phyloP scores from a whole-genome alignment of 345 rosid genomes.

The Salix arbutifolia region DNA sequence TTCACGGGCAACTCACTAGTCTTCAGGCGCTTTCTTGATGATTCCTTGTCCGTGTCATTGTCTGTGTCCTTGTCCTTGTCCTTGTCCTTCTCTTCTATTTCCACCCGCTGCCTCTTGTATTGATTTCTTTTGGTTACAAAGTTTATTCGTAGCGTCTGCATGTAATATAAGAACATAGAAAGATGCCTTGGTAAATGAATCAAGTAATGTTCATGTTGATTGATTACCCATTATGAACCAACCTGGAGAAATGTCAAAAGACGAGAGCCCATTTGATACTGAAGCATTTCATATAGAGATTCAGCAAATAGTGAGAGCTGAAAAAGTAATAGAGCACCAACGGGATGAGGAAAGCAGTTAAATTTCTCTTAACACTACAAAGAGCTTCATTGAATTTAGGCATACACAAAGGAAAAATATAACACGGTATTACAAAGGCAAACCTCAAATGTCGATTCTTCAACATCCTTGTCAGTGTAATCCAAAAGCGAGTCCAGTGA shows the following conservation, averaged over 20 bases:
- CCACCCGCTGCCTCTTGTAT: conserved; percentile 69
- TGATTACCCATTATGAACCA: conserved; percentile 18
- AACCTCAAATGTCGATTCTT: conserved; percentile 96
- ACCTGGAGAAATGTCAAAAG: conserved; percentile 80
- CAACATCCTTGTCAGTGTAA: conserved; percentile 81
- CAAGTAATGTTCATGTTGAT: neutral
- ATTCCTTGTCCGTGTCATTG: conserved; percentile 36
- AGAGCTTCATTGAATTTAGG: neutral
- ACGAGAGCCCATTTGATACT: conserved; percentile 88
- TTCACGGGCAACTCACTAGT: conserved; percentile 40
- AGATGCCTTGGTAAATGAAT: conserved; percentile 1
- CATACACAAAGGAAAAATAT: neutral
- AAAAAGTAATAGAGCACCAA: conserved; percentile 15
- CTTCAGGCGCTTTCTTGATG: conserved; percentile 51
- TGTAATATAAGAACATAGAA: conserved; percentile 1
- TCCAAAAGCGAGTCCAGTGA: conserved; percentile 92
- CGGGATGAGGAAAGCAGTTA: conserved; percentile 1
- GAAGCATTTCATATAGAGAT: conserved; percentile 85
- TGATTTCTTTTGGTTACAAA: conserved; percentile 70
- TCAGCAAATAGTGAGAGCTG: conserved; percentile 96
- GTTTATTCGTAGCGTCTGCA: conserved; percentile 61
- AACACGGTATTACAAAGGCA: neutral
- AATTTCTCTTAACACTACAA: neutral
- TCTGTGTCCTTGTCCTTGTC: conserved; percentile 44
- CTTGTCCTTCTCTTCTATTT: conserved; percentile 40